These are phyloP conservation scores for Phalaenopsis aphrodite DNA, from an alignment of 106 monocot species.

Conservation along the genomic window DNA sequence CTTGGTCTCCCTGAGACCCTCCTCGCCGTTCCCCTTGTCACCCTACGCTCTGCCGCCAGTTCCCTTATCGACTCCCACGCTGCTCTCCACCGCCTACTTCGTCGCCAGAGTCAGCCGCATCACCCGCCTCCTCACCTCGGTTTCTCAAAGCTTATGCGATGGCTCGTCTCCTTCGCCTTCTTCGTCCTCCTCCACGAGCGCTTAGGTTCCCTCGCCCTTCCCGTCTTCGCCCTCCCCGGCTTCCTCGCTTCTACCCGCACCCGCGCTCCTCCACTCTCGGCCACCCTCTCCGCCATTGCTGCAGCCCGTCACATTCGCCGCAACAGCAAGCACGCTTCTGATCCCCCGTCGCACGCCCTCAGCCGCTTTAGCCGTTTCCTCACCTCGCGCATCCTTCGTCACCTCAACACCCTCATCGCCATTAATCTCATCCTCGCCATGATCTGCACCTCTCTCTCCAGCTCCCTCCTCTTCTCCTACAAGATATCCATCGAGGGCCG, in stretches of 20 bases:
- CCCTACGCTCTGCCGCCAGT: constrained; percentile 38
- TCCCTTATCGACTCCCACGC: constrained; percentile 50
- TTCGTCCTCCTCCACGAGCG: constrained; percentile 14
- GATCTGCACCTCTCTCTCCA: constrained; percentile 19
- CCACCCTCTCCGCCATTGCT: constrained; percentile 12
- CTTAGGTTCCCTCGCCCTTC: neutral
- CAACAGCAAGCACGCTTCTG: neutral
- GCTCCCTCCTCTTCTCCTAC: constrained; percentile 36
- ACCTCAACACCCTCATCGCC: constrained; percentile 31
- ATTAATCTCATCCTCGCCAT: constrained; percentile 24
- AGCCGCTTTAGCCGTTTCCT: constrained; percentile 10
- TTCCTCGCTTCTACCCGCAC: constrained; percentile 10
- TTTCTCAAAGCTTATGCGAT: constrained; percentile 21
- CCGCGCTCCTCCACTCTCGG: neutral
- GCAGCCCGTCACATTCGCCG: constrained; percentile 1
- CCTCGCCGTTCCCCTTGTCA: constrained; percentile 56
- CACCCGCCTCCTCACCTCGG: constrained; percentile 10
- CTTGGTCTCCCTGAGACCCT: constrained; percentile 39
- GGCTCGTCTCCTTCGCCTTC: constrained; percentile 16
- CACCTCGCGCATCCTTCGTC: constrained; percentile 17
- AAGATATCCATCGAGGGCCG: constrained; percentile 40
- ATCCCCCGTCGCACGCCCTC: neutral
- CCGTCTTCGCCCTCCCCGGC: constrained; percentile 10
- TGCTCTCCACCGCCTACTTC: constrained; percentile 31
- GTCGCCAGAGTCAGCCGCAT: neutral